These are phyloP conservation scores for Astrephomene gubernaculifera DNA, from an alignment of 139 green algal genomes.

Conservation along the genomic window DNA sequence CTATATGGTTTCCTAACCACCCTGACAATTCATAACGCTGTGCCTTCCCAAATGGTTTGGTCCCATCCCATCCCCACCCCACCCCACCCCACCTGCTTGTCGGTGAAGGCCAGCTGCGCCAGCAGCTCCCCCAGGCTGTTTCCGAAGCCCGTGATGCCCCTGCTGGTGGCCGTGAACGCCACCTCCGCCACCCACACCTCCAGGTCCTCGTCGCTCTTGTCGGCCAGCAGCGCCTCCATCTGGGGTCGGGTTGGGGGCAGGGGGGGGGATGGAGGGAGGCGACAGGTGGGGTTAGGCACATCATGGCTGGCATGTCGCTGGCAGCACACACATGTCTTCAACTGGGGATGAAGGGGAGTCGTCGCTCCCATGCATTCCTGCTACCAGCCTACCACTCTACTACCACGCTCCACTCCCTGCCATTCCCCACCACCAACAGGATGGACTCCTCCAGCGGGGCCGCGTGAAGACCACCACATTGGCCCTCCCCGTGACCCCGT, in stretches of 20 bases:
- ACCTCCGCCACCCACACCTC: slow-evolving; percentile 44
- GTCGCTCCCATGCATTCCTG: too few relatives aligned
- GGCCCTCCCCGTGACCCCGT: too few relatives aligned
- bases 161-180: slow-evolving; percentile 38
- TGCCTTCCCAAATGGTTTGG: too few relatives aligned
- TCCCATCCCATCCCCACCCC: not conserved
- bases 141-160: slow-evolving; percentile 26
- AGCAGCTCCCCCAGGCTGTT: slow-evolving; percentile 25
- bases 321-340: too few relatives aligned
- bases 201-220: slow-evolving; percentile 30
- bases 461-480: too few relatives aligned
- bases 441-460: too few relatives aligned
- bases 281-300: not conserved
- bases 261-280: not conserved
- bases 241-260: not conserved
- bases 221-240: slow-evolving; percentile 27
- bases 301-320: not conserved
- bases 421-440: too few relatives aligned
- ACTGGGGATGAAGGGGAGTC: too few relatives aligned
- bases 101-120: not conserved
- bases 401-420: too few relatives aligned
- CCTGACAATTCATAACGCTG: too few relatives aligned
- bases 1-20: too few relatives aligned
- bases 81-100: not conserved
- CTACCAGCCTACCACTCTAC: too few relatives aligned